Conservation (phyloP, 2,329 filamentous ascomycete species). For the Malbranchea zuffiana region DNA sequence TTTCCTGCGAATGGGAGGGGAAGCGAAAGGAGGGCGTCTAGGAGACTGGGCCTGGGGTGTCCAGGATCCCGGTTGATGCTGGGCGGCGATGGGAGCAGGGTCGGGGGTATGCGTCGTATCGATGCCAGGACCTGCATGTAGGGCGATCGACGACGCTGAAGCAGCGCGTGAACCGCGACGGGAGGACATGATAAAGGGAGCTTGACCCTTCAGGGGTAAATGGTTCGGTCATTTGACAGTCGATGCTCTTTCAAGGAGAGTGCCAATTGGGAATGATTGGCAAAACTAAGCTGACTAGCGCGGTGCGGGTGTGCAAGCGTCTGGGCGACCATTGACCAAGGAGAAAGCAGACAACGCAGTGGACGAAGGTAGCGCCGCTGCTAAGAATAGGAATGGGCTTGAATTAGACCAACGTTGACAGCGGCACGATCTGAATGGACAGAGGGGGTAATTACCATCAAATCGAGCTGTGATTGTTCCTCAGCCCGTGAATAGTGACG, state of each 20-base stretch:
- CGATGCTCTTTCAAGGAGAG: background rate
- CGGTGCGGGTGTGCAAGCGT: constrained; percentile 3
- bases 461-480: too few relatives aligned
- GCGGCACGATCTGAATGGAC: too few relatives aligned
- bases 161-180: constrained; percentile 2
- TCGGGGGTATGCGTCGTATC: background rate
- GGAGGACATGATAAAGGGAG: constrained; percentile 5
- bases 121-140: constrained; percentile 1
- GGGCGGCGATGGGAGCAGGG: constrained; percentile 1
- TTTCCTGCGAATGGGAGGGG: constrained; percentile 42
- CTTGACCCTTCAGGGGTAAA: constrained; percentile 7
- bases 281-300: constrained; percentile 9
- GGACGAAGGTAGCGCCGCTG: too few relatives aligned
- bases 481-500: too few relatives aligned
- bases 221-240: constrained; percentile 1
- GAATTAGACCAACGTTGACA: too few relatives aligned
- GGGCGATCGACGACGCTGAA: constrained; percentile 3
- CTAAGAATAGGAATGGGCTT: too few relatives aligned
- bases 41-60: background rate
- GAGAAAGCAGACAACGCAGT: too few relatives aligned
- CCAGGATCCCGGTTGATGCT: background rate
- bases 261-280: constrained; percentile 9
- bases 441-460: too few relatives aligned
- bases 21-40: constrained; percentile 16
- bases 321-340: too few relatives aligned